Base-by-base conservation (phyloP, 495 filamentous ascomycete genomes). In the Podospora pseudopauciseta region DNA sequence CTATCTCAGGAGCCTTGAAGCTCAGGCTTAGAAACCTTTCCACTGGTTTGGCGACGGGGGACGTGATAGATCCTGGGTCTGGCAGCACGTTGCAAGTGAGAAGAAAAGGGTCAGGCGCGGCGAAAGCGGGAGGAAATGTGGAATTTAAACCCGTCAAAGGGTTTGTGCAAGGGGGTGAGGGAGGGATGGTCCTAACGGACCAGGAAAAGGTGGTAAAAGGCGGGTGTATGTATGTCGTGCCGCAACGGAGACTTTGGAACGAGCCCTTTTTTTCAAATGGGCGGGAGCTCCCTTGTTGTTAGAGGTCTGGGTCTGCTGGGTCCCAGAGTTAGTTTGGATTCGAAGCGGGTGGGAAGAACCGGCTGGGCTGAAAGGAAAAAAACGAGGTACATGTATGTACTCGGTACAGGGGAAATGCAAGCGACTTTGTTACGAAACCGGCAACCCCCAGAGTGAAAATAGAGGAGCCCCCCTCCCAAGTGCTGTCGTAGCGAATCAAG, bases 271-370 rank as follows among this genome's bases (percentile, higher is more conserved):
- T 74, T 75, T 69, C 66, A 65, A 67, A 64, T 65, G 68, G 64
- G 74, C 74, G 76, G 74, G 76, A 74, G 72, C 71, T 77, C 74
- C 74, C 71, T 78, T 74, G 65, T 69, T 72, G 65, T 72, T 73
- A 69, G 70, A 66, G 69, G 32, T 63, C 32, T 63, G 61, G 61
- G 61, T 63, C 61, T 28, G 68, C 68, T 73, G 66, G 73, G 67
- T 72, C 69, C 70, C 61, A 60, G 69, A 66, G 64, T 73, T 73
- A 75, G 71, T 60, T 70, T 73, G 71, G 64, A 63, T 34, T 67
- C 57, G 67, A 72, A 70, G 68, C 67, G 65, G 70, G 64, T 39
- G 54, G 65, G 64, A 28, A 67, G 58, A 26, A 58, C 55, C 55
- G n/a, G 55, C 55, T 23, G 55, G 55, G 55, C n/a, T 58, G 65